Evolutionary conservation across 139 green algal species (phyloP).

Genomic region (Chlorella sp.): DNA sequence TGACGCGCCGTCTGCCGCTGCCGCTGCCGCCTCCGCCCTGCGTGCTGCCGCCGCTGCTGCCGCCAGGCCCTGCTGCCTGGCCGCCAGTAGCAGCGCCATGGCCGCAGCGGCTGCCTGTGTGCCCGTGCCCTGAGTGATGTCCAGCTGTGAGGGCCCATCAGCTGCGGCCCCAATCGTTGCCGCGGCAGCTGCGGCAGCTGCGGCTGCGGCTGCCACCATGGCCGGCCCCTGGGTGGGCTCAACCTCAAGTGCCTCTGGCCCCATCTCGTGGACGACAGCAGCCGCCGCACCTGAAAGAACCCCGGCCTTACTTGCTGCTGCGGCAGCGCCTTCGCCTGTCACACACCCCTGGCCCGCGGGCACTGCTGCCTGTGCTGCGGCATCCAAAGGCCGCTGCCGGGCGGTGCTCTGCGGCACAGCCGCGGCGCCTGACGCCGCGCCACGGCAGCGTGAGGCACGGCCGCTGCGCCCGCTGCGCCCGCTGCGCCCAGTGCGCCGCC

Average conservation of each 20-base stretch:
- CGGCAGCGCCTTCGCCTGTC: background rate
- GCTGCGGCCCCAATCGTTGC: background rate
- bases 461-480: background rate
- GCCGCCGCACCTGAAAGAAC: background rate
- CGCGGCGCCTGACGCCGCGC: background rate
- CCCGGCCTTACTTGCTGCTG: background rate
- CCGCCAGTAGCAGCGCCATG: background rate
- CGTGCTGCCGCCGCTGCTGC: background rate
- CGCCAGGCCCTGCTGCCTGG: too few species aligned
- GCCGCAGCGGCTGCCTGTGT: background rate
- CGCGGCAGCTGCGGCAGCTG: background rate
- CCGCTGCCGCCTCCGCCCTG: background rate
- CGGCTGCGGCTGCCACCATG: background rate
- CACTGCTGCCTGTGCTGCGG: background rate
- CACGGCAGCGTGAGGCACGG: background rate
- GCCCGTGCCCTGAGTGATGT: background rate
- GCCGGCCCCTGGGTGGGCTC: slow-evolving; percentile 1
- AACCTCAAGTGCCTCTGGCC: slow-evolving; percentile 8
- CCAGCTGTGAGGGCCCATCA: slow-evolving; percentile 32
- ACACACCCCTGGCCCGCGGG: background rate
- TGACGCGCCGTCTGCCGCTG: background rate
- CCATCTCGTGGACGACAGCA: background rate
- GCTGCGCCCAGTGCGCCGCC: background rate
- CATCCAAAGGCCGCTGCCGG: background rate
- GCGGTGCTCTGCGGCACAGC: slow-evolving; percentile 13